phyloP scores from a whole-genome alignment of 345 rosid species.

The Sisymbrium altissimum region DNA sequence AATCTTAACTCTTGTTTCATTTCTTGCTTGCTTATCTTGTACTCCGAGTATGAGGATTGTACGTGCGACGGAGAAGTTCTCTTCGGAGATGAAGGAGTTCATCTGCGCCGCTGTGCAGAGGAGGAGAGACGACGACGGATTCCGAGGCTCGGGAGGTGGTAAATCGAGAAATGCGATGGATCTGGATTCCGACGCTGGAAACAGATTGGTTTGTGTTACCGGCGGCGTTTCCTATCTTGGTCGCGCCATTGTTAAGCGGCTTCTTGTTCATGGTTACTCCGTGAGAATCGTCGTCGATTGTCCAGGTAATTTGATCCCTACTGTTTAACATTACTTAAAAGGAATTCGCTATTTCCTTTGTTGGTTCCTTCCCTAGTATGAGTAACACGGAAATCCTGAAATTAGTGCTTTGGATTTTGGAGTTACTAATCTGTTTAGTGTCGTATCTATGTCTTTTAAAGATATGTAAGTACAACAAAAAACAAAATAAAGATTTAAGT shows the following conservation, averaged over 20 bases:
- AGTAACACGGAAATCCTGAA: too few species aligned
- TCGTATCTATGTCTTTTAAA: background rate
- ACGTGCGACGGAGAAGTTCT: conserved; percentile 19
- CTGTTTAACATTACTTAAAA: background rate
- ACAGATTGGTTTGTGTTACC: conserved; percentile 63
- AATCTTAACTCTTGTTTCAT: background rate
- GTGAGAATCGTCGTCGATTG: conserved; percentile 62
- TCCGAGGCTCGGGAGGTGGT: conserved; percentile 11
- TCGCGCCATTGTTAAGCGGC: conserved; percentile 58
- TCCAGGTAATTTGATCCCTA: conserved; percentile 36
- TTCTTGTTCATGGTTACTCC: conserved; percentile 62
- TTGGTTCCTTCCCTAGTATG: too few species aligned
- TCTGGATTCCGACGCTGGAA: conserved; percentile 29
- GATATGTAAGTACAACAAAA: background rate
- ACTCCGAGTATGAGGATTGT: conserved; percentile 27
- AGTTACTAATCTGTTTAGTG: too few species aligned
- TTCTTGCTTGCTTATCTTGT: background rate
- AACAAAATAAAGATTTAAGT: too few species aligned
- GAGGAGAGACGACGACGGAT: conserved; percentile 33
- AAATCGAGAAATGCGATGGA: conserved; percentile 19
- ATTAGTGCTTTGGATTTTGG: too few species aligned
- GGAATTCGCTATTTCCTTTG: too few species aligned
- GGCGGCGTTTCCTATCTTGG: conserved; percentile 76
- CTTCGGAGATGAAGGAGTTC: conserved; percentile 29
- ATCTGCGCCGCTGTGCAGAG: conserved; percentile 36